A percentile compares a stretch with the other conserved stretches of the same genome.
phyloP scores from a whole-genome alignment of 208 protist genomes.

The Trypanosoma cruzi region DNA sequence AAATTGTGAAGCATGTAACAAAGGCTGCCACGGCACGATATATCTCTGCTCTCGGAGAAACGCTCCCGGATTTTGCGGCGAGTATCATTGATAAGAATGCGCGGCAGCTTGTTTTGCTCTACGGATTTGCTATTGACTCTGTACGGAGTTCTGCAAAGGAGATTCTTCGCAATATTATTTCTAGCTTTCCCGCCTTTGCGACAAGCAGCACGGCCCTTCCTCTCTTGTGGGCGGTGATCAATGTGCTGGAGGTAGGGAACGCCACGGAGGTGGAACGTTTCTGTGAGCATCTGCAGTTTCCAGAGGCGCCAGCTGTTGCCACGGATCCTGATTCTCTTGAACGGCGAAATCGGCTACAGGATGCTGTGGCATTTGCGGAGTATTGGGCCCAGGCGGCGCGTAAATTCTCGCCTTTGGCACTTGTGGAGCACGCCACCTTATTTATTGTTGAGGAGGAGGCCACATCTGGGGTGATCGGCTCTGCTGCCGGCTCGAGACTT shows the following conservation, averaged over 20 bases:
- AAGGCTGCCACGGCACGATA: conserved; percentile 54
- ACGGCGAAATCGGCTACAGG: conserved; percentile 46
- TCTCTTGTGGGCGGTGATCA: conserved; percentile 75
- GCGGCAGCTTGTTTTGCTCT: conserved; percentile 68
- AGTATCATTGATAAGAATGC: conserved; percentile 55
- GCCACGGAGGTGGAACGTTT: conserved; percentile 54
- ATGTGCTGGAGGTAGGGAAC: conserved; percentile 57
- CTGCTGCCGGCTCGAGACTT: conserved; percentile 23
- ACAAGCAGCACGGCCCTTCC: conserved; percentile 58
- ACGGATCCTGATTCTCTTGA: conserved; percentile 53
- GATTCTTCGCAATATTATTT: conserved; percentile 54
- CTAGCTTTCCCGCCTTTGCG: conserved; percentile 56
- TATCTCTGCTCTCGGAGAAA: conserved; percentile 37
- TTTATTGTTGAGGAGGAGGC: conserved; percentile 66
- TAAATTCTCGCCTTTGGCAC: conserved; percentile 39
- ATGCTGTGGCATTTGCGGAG: conserved; percentile 47
- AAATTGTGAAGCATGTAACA: conserved; percentile 34
- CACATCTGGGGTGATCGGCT: conserved; percentile 30
- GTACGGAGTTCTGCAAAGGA: conserved; percentile 59
- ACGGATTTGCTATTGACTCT: conserved; percentile 68
- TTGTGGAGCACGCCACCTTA: conserved; percentile 57
- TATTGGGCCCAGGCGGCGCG: conserved; percentile 44
- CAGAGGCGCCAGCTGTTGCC: conserved; percentile 46
- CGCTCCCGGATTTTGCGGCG: conserved; percentile 48
- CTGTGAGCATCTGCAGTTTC: conserved; percentile 55